Percentiles rank a stretch among this genome's conserved stretches.
phyloP scores from a whole-genome alignment of 2,329 filamentous ascomycete genomes.

The Penicillium sp. region DNA sequence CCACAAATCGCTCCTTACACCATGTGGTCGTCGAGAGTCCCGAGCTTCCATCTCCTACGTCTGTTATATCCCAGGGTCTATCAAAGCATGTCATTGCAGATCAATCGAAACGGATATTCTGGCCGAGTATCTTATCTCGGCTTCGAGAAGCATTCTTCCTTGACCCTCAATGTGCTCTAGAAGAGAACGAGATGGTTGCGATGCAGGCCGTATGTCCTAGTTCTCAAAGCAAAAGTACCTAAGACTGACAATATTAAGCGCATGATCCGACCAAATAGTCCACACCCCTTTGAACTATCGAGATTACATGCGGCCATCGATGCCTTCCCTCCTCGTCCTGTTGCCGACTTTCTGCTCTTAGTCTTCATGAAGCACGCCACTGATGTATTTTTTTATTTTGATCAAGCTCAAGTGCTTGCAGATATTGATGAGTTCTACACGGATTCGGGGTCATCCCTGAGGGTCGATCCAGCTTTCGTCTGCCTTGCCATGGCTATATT shows the following conservation, averaged over 20 bases:
- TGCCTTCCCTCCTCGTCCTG: constrained; percentile 19
- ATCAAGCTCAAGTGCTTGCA: constrained; percentile 18
- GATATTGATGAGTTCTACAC: constrained; percentile 22
- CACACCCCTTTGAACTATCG: constrained; percentile 11
- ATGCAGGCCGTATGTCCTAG: constrained; percentile 16
- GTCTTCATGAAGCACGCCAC: constrained; percentile 25
- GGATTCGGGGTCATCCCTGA: constrained; percentile 8
- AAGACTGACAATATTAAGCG: constrained; percentile 1
- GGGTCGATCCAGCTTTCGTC: constrained; percentile 19
- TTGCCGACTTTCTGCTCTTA: constrained; percentile 21
- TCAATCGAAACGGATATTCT: constrained; percentile 10
- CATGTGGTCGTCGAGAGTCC: constrained; percentile 29
- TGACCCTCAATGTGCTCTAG: constrained; percentile 5
- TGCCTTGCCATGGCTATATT: constrained; percentile 21
- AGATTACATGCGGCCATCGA: constrained; percentile 8
- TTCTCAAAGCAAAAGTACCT: background rate
- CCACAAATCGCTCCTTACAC: constrained; percentile 2
- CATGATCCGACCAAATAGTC: constrained; percentile 6
- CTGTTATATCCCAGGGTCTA: constrained; percentile 13
- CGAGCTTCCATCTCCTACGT: constrained; percentile 19
- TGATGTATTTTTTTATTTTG: constrained; percentile 26
- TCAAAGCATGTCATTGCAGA: constrained; percentile 17
- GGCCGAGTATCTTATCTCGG: constrained; percentile 20
- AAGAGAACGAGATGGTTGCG: constrained; percentile 15
- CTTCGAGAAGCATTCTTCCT: constrained; percentile 23